These are phyloP conservation scores for Vitis riparia DNA, from an alignment of 164 flowering plant genomes.

Conservation along the genomic window DNA sequence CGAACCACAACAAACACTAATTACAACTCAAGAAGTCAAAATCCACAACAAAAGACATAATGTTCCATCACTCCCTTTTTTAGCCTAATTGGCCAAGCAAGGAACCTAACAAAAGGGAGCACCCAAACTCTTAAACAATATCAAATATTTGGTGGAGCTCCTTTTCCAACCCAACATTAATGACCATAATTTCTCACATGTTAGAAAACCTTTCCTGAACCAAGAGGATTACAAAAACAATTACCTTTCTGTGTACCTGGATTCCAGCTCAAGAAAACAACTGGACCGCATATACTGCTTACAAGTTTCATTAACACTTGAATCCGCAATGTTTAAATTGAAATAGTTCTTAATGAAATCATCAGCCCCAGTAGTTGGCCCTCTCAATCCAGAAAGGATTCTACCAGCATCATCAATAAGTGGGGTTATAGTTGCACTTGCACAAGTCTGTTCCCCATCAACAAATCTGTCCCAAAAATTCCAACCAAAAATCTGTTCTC, in stretches of 20 bases:
- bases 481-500: neutral
- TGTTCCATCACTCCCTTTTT: too few relatives aligned
- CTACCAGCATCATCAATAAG: constrained; percentile 6
- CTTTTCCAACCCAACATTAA: too few relatives aligned
- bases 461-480: constrained; percentile 1
- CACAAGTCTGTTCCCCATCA: constrained; percentile 8
- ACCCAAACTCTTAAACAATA: too few relatives aligned
- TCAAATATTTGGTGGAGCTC: too few relatives aligned
- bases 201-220: too few relatives aligned
- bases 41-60: too few relatives aligned
- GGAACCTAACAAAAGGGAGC: too few relatives aligned
- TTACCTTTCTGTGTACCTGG: constrained; percentile 45
- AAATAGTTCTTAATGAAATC: constrained; percentile 47
- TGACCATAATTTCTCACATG: too few relatives aligned
- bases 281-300: constrained; percentile 42
- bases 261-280: constrained; percentile 39
- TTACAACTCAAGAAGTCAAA: too few relatives aligned
- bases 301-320: constrained; percentile 52
- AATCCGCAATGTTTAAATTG: constrained; percentile 44
- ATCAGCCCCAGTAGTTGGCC: constrained; percentile 12
- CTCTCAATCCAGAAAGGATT: constrained; percentile 7
- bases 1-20: too few relatives aligned
- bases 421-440: constrained; percentile 3
- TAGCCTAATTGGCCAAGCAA: too few relatives aligned
- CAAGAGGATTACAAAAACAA: neutral